phyloP scores from a whole-genome alignment of 2,329 filamentous ascomycete genomes.

The Neonectria sp. region DNA sequence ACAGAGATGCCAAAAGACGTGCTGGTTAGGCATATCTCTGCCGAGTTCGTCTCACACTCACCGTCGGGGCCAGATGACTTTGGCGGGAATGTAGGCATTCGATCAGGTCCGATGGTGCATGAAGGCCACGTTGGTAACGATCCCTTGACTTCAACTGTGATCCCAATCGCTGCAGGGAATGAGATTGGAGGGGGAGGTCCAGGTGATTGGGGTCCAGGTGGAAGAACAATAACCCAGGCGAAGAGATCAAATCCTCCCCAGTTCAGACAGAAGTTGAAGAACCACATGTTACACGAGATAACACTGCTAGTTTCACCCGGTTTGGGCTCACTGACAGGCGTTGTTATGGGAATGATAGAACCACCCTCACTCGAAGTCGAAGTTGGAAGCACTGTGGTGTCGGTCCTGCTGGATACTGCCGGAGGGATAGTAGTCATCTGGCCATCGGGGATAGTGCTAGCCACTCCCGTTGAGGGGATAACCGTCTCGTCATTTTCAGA shows the following conservation, averaged over 20 bases:
- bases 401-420: neutral
- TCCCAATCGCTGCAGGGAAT: neutral
- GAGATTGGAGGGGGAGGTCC: conserved; percentile 7
- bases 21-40: conserved; percentile 4
- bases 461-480: neutral
- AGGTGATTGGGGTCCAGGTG: neutral
- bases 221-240: neutral
- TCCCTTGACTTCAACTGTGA: conserved; percentile 4
- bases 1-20: conserved; percentile 5
- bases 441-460: neutral
- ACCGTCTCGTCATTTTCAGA: neutral
- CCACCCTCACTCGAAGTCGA: neutral
- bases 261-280: neutral
- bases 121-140: neutral
- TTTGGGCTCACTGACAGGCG: neutral
- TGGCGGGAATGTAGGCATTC: conserved; percentile 6
- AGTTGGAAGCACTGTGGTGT: neutral
- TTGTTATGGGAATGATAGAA: conserved; percentile 4
- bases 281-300: conserved; percentile 6
- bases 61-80: conserved; percentile 2
- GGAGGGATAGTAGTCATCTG: neutral
- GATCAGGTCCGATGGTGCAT: conserved; percentile 14
- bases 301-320: neutral
- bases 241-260: conserved; percentile 6
- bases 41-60: conserved; percentile 7